These are phyloP conservation scores for Tulasnella sp. DNA, from an alignment of 768 basidiomycete species.

Conservation along the genomic window DNA sequence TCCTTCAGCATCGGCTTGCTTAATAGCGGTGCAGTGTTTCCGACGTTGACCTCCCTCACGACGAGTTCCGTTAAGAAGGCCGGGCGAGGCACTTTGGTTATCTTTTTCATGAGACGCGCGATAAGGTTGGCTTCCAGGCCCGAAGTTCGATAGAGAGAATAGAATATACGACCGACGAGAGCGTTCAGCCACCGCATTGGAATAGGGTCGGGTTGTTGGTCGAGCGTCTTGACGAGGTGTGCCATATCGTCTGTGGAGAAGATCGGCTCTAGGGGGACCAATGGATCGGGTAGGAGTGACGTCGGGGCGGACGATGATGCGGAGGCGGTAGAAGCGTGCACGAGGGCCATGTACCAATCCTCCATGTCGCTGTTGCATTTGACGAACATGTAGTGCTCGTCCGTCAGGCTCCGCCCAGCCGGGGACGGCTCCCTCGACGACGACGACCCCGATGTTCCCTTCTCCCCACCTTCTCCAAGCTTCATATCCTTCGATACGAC, in stretches of 20 bases:
- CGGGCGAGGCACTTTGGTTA: conserved; percentile 89
- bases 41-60: conserved; percentile 88
- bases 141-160: conserved; percentile 86
- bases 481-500: conserved; percentile 52
- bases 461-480: conserved; percentile 42
- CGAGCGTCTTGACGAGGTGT: conserved; percentile 78
- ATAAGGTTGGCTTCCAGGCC: conserved; percentile 84
- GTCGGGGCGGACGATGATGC: conserved; percentile 51
- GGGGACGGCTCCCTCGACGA: conserved; percentile 45
- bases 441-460: conserved; percentile 43
- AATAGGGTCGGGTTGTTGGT: conserved; percentile 93
- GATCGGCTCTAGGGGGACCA: conserved; percentile 62
- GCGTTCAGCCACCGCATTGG: conserved; percentile 98
- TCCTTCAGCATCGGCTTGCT: conserved; percentile 99
- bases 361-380: conserved; percentile 91
- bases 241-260: conserved; percentile 83
- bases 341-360: conserved; percentile 88
- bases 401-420: conserved; percentile 51
- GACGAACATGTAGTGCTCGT: conserved; percentile 90
- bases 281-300: conserved; percentile 62
- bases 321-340: conserved; percentile 56
- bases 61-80: conserved; percentile 80
- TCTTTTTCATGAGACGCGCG: conserved; percentile 86
- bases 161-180: conserved; percentile 87
- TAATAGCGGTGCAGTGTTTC: conserved; percentile 78